Percentiles rank a stretch among this genome's conserved stretches.
Conservation (phyloP, 2,329 filamentous ascomycete genomes). For the Aspergillus ruber region DNA sequence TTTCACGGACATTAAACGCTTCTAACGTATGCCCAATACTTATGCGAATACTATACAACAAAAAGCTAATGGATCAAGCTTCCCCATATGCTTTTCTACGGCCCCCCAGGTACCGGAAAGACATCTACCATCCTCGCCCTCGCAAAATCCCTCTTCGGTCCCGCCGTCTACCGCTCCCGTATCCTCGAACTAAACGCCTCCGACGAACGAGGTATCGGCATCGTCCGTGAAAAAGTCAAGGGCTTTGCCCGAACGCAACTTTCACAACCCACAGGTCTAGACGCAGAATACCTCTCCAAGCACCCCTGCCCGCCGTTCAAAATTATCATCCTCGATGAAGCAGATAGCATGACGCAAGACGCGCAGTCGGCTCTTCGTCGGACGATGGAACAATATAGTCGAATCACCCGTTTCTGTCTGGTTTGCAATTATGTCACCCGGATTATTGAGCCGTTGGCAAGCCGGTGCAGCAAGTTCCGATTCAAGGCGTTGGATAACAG, state of each 20-base stretch:
- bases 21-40: constrained; percentile 60
- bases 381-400: constrained; percentile 97
- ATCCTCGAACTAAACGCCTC: constrained; percentile 99
- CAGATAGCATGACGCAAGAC: constrained; percentile 98
- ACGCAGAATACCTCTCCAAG: constrained; percentile 56
- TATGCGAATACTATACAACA: neutral
- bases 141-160: constrained; percentile 94
- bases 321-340: constrained; percentile 96
- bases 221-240: constrained; percentile 97
- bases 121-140: constrained; percentile 96
- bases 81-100: constrained; percentile 99
- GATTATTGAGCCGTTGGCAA: constrained; percentile 94
- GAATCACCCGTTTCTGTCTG: constrained; percentile 93
- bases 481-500: constrained; percentile 92
- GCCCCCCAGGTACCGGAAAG: constrained; percentile 94
- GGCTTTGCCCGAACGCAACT: constrained; percentile 95
- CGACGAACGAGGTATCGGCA: constrained; percentile 94
- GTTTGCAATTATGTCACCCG: constrained; percentile 98
- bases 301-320: constrained; percentile 98
- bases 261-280: constrained; percentile 65
- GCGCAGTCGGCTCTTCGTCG: constrained; percentile 85
- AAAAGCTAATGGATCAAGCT: constrained; percentile 47
- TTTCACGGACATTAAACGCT: constrained; percentile 87
- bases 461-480: constrained; percentile 89
- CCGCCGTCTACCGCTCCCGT: constrained; percentile 82